Evolutionary conservation across 2,329 filamentous ascomycete genomes (phyloP).

Genomic region (Nigrospora sphaerica): DNA sequence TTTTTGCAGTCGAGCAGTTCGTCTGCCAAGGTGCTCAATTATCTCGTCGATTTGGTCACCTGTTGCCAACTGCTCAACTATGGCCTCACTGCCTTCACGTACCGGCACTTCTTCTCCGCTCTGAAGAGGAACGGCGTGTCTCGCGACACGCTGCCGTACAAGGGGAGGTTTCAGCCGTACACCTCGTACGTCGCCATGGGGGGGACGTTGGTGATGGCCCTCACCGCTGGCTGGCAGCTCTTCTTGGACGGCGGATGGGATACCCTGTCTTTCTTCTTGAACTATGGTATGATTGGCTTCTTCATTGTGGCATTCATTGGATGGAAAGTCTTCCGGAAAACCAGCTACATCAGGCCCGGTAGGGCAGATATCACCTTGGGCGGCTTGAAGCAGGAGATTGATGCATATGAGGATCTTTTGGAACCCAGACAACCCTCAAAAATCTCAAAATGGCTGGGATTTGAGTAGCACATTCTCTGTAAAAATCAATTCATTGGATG

Average conservation of each 20-base stretch:
- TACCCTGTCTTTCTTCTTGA: conserved; percentile 10
- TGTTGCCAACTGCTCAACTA: conserved; percentile 7
- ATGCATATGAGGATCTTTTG: conserved; percentile 5
- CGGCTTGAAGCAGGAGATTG: conserved; percentile 10
- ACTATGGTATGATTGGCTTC: conserved; percentile 10
- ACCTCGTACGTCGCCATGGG: conserved; percentile 4
- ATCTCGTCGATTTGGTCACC: conserved; percentile 7
- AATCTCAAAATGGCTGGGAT: too few species aligned
- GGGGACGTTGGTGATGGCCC: conserved; percentile 5
- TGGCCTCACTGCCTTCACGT: conserved; percentile 5
- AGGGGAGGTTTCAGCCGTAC: conserved; percentile 8
- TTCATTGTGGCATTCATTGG: conserved; percentile 5
- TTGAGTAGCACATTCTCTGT: too few species aligned
- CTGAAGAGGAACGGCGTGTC: conserved; percentile 16
- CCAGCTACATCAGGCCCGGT: conserved; percentile 5
- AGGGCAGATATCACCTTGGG: conserved; percentile 8
- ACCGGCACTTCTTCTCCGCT: conserved; percentile 5
- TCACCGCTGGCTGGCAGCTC: conserved; percentile 6
- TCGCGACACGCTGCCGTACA: conserved; percentile 12
- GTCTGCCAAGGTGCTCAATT: conserved; percentile 7
- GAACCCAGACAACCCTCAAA: too few species aligned
- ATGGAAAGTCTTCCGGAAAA: conserved; percentile 6
- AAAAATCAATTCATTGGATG: too few species aligned
- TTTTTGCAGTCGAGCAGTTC: conserved; percentile 5
- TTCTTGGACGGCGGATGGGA: conserved; percentile 7